Base-by-base conservation (phyloP, 768 basidiomycete genomes). In the Hirschioporus abietinus region DNA sequence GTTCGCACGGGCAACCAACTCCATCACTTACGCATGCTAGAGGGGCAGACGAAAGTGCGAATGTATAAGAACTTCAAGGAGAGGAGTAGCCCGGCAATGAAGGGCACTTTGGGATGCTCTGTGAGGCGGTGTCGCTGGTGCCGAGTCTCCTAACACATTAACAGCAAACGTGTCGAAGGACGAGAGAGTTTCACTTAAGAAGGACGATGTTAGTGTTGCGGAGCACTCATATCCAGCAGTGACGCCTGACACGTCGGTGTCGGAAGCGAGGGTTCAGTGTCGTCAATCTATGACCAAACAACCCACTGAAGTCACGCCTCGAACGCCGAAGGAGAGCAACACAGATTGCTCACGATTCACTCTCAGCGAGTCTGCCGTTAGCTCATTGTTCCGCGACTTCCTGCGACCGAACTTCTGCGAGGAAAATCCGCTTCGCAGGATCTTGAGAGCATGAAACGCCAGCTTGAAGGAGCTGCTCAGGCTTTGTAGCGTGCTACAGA, bases 371-470 rank as follows among this genome's bases (percentile, higher is more conserved):
- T 92, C 96, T 0, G 89, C 90, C 34, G 80, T 96, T 42, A 88
- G 97, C 17, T 85, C 87, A 1, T 80, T 98, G 63, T 99, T 99
- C 85, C 89, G 97, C 67, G 97, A 99, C 70, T 96, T 95, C 81
- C 78, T 99, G 65, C 86, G 93, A 35, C 84, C 88, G 66, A 99
- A 98, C 76, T 99, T 97, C 76, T 99, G 94, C 79, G 97, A 99
- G 74, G 97, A 99, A 82, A 99, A 99, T 75, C 79, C n/a, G n/a
- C n/a, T n/a, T n/a, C n/a, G n/a, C n/a, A n/a, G n/a, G n/a, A n/a
- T n/a, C n/a, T n/a, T n/a, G n/a, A n/a, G n/a, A n/a, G n/a, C n/a
- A n/a, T n/a, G n/a, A n/a, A n/a, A n/a, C n/a, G n/a, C n/a, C n/a
- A n/a, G n/a, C n/a, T n/a, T n/a, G n/a, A n/a, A n/a, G n/a, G n/a